Conservation (phyloP, 106 monocot genomes). For the Dendrobium chrysotoxum region DNA sequence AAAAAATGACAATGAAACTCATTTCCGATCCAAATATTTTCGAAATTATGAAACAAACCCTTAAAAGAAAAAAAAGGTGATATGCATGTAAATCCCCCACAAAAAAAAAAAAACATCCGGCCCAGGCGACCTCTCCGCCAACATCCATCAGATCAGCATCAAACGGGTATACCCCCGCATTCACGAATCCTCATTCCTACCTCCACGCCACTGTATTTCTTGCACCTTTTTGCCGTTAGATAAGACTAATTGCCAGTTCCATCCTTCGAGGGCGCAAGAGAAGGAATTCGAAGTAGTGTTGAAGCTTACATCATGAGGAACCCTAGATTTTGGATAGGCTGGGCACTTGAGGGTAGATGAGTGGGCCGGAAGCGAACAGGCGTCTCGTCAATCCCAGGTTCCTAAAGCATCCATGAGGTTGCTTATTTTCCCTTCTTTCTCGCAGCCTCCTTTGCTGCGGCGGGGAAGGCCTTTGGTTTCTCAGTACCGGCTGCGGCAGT, state of each 20-base stretch:
- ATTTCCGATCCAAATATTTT: no score
- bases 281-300: background rate
- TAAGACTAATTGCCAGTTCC: background rate
- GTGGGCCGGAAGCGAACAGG: background rate
- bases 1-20: no score
- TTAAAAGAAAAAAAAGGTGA: no score
- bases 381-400: slow-evolving; percentile 3
- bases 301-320: background rate
- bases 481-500: background rate
- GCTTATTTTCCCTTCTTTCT: background rate
- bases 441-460: background rate
- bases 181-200: no score
- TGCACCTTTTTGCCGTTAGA: background rate
- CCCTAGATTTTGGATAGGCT: background rate
- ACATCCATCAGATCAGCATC: no score
- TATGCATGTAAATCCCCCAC: no score
- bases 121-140: no score
- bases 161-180: no score
- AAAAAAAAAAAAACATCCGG: no score
- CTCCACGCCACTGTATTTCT: no score
- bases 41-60: no score
- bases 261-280: background rate
- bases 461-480: background rate
- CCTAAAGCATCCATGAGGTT: slow-evolving; percentile 8
- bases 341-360: background rate